phyloP scores from a whole-genome alignment of 495 filamentous ascomycete species.

The Penicillium ucsense region DNA sequence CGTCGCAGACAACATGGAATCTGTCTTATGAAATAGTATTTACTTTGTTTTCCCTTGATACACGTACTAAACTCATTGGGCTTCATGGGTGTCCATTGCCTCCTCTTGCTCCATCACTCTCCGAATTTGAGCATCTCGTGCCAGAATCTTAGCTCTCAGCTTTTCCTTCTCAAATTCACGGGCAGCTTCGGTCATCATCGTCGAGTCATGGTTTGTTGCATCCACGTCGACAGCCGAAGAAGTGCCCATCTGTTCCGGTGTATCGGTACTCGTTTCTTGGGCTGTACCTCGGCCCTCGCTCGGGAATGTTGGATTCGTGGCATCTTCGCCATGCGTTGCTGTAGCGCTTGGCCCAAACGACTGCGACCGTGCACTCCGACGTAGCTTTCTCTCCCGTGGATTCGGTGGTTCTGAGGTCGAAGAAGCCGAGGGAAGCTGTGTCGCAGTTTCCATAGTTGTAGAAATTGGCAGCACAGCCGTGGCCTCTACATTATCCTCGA shows the following conservation, averaged over 20 bases:
- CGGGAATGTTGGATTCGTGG: not conserved
- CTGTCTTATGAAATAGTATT: too few relatives aligned
- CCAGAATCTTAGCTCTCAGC: conserved; percentile 29
- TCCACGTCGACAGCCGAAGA: not conserved
- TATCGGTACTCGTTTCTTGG: not conserved
- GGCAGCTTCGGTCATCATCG: not conserved
- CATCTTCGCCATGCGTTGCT: not conserved
- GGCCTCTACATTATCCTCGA: conserved; percentile 7
- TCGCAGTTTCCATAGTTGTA: not conserved
- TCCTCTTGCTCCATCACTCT: conserved; percentile 37
- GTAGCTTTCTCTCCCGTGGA: conserved; percentile 3
- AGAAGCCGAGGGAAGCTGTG: not conserved
- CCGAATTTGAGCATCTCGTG: conserved; percentile 28
- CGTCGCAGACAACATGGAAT: too few relatives aligned
- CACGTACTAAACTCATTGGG: conserved; percentile 4
- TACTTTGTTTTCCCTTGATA: too few relatives aligned
- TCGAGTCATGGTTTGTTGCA: too few relatives aligned
- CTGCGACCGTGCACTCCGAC: conserved; percentile 10
- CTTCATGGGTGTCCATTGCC: conserved; percentile 29
- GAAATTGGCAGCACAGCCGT: not conserved
- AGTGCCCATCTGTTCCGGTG: not conserved
- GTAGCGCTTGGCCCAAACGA: not conserved
- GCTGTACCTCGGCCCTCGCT: not conserved
- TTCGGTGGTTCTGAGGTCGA: not conserved
- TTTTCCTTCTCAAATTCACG: conserved; percentile 12